Conservation (phyloP, 345 rosid species). For the Populus nigra region DNA sequence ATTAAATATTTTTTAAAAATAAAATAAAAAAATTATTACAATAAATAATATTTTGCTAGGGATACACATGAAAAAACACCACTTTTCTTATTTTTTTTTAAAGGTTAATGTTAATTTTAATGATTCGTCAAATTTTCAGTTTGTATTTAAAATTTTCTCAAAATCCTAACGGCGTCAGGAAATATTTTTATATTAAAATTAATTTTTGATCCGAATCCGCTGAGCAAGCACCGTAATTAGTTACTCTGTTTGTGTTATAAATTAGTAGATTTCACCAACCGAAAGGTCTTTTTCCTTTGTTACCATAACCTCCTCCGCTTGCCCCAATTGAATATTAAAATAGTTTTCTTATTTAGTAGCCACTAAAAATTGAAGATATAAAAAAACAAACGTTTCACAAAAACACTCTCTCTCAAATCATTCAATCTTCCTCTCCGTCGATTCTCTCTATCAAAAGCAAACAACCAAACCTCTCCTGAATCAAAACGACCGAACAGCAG, state of each 20-base stretch:
- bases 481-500: background rate
- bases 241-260: background rate
- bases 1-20: too few relatives aligned
- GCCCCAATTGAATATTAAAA: background rate
- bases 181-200: too few relatives aligned
- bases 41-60: too few relatives aligned
- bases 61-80: too few relatives aligned
- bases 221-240: too few relatives aligned
- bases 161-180: too few relatives aligned
- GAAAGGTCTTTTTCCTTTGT: background rate
- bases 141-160: too few relatives aligned
- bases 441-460: background rate
- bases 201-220: too few relatives aligned
- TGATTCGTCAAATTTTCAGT: too few relatives aligned
- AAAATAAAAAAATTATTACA: too few relatives aligned
- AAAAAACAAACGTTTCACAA: background rate
- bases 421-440: background rate
- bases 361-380: background rate
- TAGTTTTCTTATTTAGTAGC: background rate
- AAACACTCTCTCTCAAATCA: constrained; percentile 11
- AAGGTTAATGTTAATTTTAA: too few relatives aligned
- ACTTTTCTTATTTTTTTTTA: too few relatives aligned
- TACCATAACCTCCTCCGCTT: background rate
- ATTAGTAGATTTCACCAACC: background rate
- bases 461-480: background rate